Conservation (phyloP, 2,329 filamentous ascomycete genomes). For the Sporothrix humicola region DNA sequence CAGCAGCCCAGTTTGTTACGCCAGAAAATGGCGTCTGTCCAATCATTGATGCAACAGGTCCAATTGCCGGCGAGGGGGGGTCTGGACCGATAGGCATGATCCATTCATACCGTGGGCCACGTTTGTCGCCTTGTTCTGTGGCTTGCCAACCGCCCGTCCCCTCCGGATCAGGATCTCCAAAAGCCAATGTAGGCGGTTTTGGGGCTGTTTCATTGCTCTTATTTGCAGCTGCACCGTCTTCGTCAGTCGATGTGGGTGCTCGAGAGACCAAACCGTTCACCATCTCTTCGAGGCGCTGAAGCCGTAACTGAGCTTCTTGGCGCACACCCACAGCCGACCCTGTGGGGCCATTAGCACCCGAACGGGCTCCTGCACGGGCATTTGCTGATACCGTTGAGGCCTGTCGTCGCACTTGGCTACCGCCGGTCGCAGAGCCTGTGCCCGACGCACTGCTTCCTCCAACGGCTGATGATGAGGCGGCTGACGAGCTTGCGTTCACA, state of each 20-base stretch:
- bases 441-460: not conserved
- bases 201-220: not conserved
- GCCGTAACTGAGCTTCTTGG: constrained; percentile 49
- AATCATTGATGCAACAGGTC: constrained; percentile 27
- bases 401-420: constrained; percentile 38
- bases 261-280: constrained; percentile 41
- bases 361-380: not conserved
- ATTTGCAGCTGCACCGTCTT: not conserved
- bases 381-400: constrained; percentile 21
- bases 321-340: constrained; percentile 35
- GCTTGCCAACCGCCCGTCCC: not conserved
- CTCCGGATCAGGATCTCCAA: not conserved
- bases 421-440: constrained; percentile 39
- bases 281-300: constrained; percentile 51
- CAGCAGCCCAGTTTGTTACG: constrained; percentile 50
- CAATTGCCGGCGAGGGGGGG: not conserved
- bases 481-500: not conserved
- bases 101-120: constrained; percentile 8
- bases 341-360: not conserved
- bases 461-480: not conserved
- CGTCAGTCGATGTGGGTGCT: not conserved
- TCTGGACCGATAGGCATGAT: not conserved
- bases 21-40: constrained; percentile 44
- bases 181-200: constrained; percentile 13
- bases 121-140: constrained; percentile 21